Percentiles rank a stretch among this genome's conserved stretches.
These are phyloP conservation scores for Fragosphaeria purpurea DNA, from an alignment of 2,329 filamentous ascomycete genomes.

Conservation along the genomic window DNA sequence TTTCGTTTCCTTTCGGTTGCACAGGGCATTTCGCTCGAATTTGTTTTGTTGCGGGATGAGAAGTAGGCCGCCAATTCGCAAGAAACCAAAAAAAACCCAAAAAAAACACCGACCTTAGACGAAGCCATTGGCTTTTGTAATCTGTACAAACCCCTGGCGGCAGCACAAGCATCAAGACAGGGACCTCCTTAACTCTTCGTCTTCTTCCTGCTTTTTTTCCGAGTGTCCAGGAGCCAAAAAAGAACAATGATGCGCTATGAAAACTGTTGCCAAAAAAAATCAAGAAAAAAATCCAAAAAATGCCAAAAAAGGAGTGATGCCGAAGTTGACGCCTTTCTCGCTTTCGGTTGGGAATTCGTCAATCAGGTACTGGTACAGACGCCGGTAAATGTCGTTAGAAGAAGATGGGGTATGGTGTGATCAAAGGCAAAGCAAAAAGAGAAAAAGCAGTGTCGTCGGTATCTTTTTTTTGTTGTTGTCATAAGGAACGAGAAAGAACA, in stretches of 20 bases:
- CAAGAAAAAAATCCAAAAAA: constrained; percentile 1
- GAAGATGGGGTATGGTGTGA: not conserved
- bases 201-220: not conserved
- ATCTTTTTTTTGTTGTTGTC: not conserved
- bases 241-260: not conserved
- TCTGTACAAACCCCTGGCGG: not conserved
- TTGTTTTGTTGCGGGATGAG: too few relatives aligned
- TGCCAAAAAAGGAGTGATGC: too few relatives aligned
- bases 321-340: too few relatives aligned
- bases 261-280: not conserved
- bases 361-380: not conserved
- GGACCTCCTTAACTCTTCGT: not conserved
- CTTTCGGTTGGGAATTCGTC: not conserved
- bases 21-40: too few relatives aligned
- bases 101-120: constrained; percentile 13
- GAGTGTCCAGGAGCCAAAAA: not conserved
- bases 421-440: not conserved
- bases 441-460: not conserved
- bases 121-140: constrained; percentile 20
- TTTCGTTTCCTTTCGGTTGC: too few relatives aligned
- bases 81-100: too few relatives aligned
- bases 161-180: not conserved
- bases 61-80: too few relatives aligned
- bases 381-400: too few relatives aligned
- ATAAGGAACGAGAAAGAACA: not conserved